Conservation (phyloP, 208 protist species). For the Borovskyia barvae region DNA sequence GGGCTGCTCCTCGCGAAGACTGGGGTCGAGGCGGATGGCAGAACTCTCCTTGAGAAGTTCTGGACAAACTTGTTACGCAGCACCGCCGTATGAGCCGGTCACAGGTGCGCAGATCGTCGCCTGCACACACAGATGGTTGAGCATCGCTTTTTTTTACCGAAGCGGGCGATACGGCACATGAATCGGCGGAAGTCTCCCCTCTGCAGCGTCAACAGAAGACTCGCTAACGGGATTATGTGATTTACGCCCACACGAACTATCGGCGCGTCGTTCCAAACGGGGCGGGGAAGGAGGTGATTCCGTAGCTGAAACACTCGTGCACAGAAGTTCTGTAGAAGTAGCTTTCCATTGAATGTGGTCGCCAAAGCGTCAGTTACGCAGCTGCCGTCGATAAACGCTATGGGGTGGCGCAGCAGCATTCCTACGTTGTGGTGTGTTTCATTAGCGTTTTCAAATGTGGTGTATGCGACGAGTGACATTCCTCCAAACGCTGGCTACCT, state of each 20-base stretch:
- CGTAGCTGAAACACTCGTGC: constrained; percentile 1
- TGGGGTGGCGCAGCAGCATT: constrained; percentile 11
- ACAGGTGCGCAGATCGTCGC: not conserved
- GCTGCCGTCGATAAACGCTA: constrained; percentile 16
- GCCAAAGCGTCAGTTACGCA: constrained; percentile 18
- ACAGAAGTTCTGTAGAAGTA: not conserved
- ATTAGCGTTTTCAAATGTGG: constrained; percentile 21
- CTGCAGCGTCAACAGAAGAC: no score
- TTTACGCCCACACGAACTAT: constrained; percentile 10
- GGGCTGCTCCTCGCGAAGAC: no score
- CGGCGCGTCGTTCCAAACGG: constrained; percentile 21
- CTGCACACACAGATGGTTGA: constrained; percentile 14
- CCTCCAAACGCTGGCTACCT: constrained; percentile 12
- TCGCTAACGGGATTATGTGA: no score
- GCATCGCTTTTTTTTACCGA: no score
- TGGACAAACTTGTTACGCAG: no score
- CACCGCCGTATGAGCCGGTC: not conserved
- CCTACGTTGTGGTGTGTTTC: constrained; percentile 17
- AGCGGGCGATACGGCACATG: no score
- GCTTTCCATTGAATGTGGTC: constrained; percentile 3
- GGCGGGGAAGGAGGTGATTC: constrained; percentile 8
- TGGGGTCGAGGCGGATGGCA: no score
- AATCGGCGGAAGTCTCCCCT: no score
- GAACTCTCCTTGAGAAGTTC: no score
- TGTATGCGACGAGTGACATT: constrained; percentile 11